phyloP scores from a whole-genome alignment of 768 basidiomycete genomes.

The Cyathus striatus region DNA sequence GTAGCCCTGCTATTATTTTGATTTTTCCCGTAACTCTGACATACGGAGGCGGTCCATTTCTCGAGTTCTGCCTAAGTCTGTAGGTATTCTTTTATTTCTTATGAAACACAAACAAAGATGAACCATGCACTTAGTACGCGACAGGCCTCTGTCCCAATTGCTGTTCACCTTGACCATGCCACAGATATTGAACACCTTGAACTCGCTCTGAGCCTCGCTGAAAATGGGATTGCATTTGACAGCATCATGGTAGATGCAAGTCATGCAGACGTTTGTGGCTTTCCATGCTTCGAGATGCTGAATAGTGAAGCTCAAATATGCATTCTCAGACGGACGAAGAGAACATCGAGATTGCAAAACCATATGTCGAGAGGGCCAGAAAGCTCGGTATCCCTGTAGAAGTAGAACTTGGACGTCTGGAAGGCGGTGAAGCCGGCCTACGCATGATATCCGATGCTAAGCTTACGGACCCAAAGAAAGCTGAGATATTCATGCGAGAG shows the following conservation, averaged over 20 bases:
- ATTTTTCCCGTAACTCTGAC: constrained; percentile 41
- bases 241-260: constrained; percentile 49
- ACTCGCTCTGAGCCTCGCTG: constrained; percentile 37
- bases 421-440: constrained; percentile 45
- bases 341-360: constrained; percentile 37
- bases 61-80: constrained; percentile 38
- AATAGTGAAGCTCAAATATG: background rate
- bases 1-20: constrained; percentile 39
- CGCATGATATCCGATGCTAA: constrained; percentile 42
- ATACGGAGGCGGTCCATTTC: constrained; percentile 40
- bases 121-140: constrained; percentile 25
- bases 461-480: constrained; percentile 38
- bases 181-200: constrained; percentile 41
- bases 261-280: constrained; percentile 32
- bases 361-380: constrained; percentile 36
- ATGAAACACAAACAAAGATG: no score
- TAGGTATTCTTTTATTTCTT: constrained; percentile 9
- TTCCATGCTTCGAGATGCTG: background rate
- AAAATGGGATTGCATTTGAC: constrained; percentile 40
- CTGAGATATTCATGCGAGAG: constrained; percentile 36
- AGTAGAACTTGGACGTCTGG: constrained; percentile 42
- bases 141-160: constrained; percentile 41
- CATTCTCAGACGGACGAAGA: constrained; percentile 45
- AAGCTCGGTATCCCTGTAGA: constrained; percentile 37
- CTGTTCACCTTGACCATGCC: constrained; percentile 45